Evolutionary conservation across 1,139 yeast genomes (phyloP), one percentile per base, ranked within the genome.

Genomic region (Wickerhamomyces sp.): DNA sequence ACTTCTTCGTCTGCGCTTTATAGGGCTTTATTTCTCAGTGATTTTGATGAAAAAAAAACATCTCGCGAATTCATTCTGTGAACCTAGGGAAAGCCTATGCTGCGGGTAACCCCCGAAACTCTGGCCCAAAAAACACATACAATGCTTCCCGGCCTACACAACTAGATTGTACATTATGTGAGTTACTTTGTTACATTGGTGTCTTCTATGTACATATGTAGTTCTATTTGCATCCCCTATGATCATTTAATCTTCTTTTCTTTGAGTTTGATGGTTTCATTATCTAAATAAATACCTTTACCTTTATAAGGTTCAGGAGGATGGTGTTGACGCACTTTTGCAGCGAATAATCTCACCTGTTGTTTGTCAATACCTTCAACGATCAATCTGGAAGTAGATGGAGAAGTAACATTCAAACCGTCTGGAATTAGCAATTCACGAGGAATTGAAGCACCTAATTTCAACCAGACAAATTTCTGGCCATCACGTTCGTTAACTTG

Each of bases 221-320:
- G 13, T 29, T 27, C 27, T 14, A 27, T 10, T 13, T 11, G 10
- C 23, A 11, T 14, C 2, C 7, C 27, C 6, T 11, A 4, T 10
- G 45, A 48, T 64, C 75, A 91, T 81, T 91, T 93, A 65, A 90
- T 86, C 77, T 90, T 91, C 78, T 87, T 87, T 58, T 85, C 90
- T 76, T 93, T 93, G 64, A 91, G 75, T 65, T 81, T 84, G 64
- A 93, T 84, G 44, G 95, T 90, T 69, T 93, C 98, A 60, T 82
- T 85, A 66, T 91, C 88, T 45, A 94, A 85, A 63, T 85, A 94
- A 45, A 94, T 86, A 61, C 99, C 99, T 68, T 94, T 94, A 63
- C 99, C 99, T 69, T 94, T 94, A 67, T 94, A 94, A 36, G 98
- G 97, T 69, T 94, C 99, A 36, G 99, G 99, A 51, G 95, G 95